Evolutionary conservation across 2,329 filamentous ascomycete genomes (phyloP).

Genomic region (Pseudogymnoascus destructans): DNA sequence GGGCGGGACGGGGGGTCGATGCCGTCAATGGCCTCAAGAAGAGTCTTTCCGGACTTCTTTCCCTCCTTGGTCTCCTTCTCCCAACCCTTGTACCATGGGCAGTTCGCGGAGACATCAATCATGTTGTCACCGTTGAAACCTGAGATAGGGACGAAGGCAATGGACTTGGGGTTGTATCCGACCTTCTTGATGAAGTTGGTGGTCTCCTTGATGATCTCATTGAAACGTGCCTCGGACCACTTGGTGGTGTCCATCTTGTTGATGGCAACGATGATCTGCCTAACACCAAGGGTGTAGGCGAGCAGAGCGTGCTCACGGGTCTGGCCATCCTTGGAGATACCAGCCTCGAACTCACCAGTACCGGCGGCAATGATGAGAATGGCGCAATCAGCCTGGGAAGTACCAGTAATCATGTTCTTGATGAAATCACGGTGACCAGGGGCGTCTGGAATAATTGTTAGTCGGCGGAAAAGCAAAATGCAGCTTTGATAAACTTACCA

Average conservation of each 20-base stretch:
- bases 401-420: constrained; percentile 99
- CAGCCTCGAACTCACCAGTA: constrained; percentile 99
- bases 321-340: constrained; percentile 99
- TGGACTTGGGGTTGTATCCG: constrained; percentile 98
- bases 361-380: constrained; percentile 99
- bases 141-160: constrained; percentile 98
- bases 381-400: constrained; percentile 98
- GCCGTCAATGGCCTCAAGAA: constrained; percentile 95
- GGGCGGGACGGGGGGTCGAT: constrained; percentile 89
- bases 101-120: constrained; percentile 79
- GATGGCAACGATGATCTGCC: constrained; percentile 99
- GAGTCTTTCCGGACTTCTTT: constrained; percentile 88
- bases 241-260: constrained; percentile 99
- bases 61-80: constrained; percentile 91
- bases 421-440: constrained; percentile 99
- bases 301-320: constrained; percentile 99
- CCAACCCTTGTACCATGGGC: constrained; percentile 99
- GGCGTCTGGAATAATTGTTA: constrained; percentile 49
- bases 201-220: constrained; percentile 99
- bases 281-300: constrained; percentile 99
- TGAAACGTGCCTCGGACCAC: constrained; percentile 92
- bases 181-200: constrained; percentile 99
- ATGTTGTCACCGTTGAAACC: constrained; percentile 99
- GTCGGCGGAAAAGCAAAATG: neutral
- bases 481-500: constrained; percentile 41